Conservation (phyloP, 331 rosid genomes). For the Spiraea crenata region DNA sequence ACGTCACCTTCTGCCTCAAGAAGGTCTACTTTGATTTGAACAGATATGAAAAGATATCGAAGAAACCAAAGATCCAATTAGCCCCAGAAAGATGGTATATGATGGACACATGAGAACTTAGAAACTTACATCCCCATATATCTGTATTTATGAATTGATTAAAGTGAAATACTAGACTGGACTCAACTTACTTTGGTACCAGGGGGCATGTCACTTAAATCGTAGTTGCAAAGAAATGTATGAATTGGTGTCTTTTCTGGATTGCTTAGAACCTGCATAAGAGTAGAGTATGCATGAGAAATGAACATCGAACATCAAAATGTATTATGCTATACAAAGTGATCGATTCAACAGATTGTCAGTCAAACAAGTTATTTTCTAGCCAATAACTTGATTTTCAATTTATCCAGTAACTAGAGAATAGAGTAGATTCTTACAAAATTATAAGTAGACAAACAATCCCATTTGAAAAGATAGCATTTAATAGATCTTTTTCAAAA, state of each 20-base stretch:
- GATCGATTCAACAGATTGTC: background rate
- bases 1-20: slow-evolving; percentile 86
- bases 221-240: slow-evolving; percentile 90
- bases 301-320: background rate
- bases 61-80: background rate
- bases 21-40: slow-evolving; percentile 55
- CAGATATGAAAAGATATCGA: background rate
- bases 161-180: background rate
- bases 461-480: background rate
- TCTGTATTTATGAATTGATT: background rate
- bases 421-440: background rate
- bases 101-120: background rate
- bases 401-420: background rate
- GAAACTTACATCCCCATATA: background rate
- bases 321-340: background rate
- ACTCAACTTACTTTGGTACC: slow-evolving; percentile 77
- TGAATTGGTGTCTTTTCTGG: slow-evolving; percentile 97
- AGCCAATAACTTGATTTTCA: background rate
- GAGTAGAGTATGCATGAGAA: slow-evolving; percentile 15
- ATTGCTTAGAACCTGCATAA: slow-evolving; percentile 83
- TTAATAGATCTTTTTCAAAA: background rate
- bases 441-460: background rate
- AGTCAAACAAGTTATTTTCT: background rate
- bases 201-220: slow-evolving; percentile 83
- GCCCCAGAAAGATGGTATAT: slow-evolving; percentile 19